These are phyloP conservation scores for Pythium scleroteichum DNA, from an alignment of 352 stramenopile genomes.

Conservation along the genomic window DNA sequence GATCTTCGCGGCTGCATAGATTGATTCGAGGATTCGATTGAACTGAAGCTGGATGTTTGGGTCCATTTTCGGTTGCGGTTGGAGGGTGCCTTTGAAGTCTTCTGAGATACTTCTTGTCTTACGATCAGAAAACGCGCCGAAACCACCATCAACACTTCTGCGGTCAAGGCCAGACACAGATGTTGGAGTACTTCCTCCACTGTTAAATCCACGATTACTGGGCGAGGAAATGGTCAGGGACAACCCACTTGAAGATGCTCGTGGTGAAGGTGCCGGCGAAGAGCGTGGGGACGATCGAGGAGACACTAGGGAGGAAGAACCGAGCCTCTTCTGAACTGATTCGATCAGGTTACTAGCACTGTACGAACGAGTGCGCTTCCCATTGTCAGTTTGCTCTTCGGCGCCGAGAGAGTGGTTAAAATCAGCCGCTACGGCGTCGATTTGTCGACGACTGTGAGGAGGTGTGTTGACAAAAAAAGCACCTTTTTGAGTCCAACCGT, in stretches of 20 bases:
- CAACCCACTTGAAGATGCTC: conserved; percentile 37
- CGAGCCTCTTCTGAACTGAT: conserved; percentile 79
- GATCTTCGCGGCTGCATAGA: conserved; percentile 83
- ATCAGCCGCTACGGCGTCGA: conserved; percentile 84
- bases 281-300: conserved; percentile 64
- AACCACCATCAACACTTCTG: conserved; percentile 56
- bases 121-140: conserved; percentile 42
- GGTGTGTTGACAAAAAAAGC: conserved; percentile 87
- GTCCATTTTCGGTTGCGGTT: conserved; percentile 82
- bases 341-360: conserved; percentile 85
- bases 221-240: conserved; percentile 81
- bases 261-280: conserved; percentile 60
- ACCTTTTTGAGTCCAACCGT: conserved; percentile 85
- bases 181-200: conserved; percentile 65
- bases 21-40: conserved; percentile 79
- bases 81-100: conserved; percentile 65
- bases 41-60: conserved; percentile 81
- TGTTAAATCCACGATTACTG: conserved; percentile 59
- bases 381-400: conserved; percentile 53
- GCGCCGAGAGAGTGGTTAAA: conserved; percentile 83
- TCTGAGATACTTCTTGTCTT: conserved; percentile 82
- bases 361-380: conserved; percentile 70
- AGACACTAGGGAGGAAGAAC: conserved; percentile 53
- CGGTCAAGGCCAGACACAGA: conserved; percentile 46
- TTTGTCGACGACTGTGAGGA: conserved; percentile 82